Base-by-base conservation (phyloP, 805 yeast genomes). In the Candida taoyuanica region DNA sequence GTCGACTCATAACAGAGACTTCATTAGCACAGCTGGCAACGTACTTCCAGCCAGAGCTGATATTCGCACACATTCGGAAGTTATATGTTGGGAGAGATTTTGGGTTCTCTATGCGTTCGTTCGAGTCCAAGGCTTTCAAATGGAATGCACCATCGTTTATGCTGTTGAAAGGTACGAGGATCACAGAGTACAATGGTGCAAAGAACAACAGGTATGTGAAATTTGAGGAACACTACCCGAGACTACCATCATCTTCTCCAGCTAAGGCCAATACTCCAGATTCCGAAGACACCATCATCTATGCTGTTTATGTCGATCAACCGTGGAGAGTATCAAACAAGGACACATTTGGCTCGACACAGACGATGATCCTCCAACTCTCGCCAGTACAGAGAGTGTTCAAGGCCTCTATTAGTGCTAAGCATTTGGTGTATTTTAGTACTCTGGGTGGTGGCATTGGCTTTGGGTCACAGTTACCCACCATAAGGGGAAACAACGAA, bases 101-200 rank as follows among this genome's bases (percentile, higher is more conserved):
- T 34, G 98, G 98, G 2, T 91, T 85, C 56, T 85, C 96, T 0
- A 85, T 89, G 73, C 65, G 95, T 21, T 82, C 96, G 0, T 72
- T 91, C 41, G 96, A 89, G 60, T 73, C 81, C 77, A 47, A 47
- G 20, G 47, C 30, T 4, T 42, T 86, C 65, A 86, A 88, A 50
- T 91, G 97, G 96, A 78, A 76, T 49, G 93, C 95, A 0, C 95
- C 96, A 0, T 76, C 95, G 0, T 56, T 91, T 1, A 48, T 89
- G 7, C 43, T 89, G 0, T 65, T 91, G 0, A 71, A 76, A 3
- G 98, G 97, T 3, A 20, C 42, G 30, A 16, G 65, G 51, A 41
- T 65, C 45, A 42, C 52, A 40, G 18, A n/a, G 2, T 29, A 8
- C 1, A 17, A 29, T 9, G 39, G 37, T 2, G 34, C 26, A 9